phyloP scores from a whole-genome alignment of 768 basidiomycete genomes.

The Agaricus blazei region DNA sequence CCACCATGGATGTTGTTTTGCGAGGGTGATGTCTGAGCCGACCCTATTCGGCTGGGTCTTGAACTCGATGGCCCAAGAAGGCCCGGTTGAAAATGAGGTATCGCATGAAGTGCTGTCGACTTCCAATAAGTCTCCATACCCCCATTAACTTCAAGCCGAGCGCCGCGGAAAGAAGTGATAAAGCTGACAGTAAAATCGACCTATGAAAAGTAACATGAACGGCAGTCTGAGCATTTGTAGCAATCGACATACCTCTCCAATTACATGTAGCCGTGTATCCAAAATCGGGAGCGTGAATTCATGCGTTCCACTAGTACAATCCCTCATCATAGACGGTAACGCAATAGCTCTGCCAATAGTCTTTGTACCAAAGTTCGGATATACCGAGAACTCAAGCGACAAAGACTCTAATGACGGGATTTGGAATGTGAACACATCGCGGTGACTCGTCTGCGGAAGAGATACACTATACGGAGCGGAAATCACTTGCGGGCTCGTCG shows the following conservation, averaged over 20 bases:
- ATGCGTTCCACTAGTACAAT: constrained; percentile 44
- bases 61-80: constrained; percentile 32
- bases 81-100: constrained; percentile 34
- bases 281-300: constrained; percentile 72
- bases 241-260: constrained; percentile 70
- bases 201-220: constrained; percentile 29
- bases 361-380: constrained; percentile 96
- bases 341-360: constrained; percentile 92
- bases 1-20: constrained; percentile 43
- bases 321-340: constrained; percentile 65
- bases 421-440: constrained; percentile 83
- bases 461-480: constrained; percentile 89
- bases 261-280: constrained; percentile 88
- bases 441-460: constrained; percentile 69
- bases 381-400: constrained; percentile 87
- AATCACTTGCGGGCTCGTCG: constrained; percentile 66
- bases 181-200: constrained; percentile 86
- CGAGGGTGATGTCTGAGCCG: constrained; percentile 65
- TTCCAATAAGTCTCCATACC: constrained; percentile 99
- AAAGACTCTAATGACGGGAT: constrained; percentile 67
- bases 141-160: constrained; percentile 91
- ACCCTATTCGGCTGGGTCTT: constrained; percentile 42
- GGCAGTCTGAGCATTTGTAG: neutral
- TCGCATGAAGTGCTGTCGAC: constrained; percentile 55
- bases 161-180: constrained; percentile 85